A percentile compares a stretch with the other conserved stretches of the same genome.
Conservation (phyloP, 2,329 filamentous ascomycete genomes). For the Trichoderma atroviride region DNA sequence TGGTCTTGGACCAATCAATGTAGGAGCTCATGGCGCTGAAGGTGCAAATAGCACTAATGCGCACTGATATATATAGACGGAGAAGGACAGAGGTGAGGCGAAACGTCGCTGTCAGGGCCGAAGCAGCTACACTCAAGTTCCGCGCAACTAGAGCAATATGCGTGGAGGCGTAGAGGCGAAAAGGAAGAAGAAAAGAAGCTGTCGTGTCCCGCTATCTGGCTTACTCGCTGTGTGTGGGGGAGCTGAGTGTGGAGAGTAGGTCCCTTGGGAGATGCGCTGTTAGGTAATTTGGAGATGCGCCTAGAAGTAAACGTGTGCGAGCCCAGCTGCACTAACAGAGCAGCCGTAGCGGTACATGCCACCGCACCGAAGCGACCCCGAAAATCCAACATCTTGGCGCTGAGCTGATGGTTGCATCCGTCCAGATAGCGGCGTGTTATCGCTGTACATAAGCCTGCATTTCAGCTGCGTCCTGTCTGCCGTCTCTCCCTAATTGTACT, state of each 20-base stretch:
- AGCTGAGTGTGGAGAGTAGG: slow-evolving; percentile 16
- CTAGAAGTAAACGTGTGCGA: neutral
- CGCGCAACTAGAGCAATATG: neutral
- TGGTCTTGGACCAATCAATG: slow-evolving; percentile 60
- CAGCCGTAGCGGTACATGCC: neutral
- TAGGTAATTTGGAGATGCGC: neutral
- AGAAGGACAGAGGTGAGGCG: slow-evolving; percentile 16
- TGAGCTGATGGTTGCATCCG: slow-evolving; percentile 10
- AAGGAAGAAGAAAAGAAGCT: slow-evolving; percentile 1
- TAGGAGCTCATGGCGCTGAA: slow-evolving; percentile 39
- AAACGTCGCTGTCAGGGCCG: neutral
- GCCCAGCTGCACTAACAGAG: neutral
- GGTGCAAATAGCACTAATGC: neutral
- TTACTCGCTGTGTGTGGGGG: slow-evolving; percentile 17
- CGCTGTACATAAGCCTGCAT: slow-evolving; percentile 5
- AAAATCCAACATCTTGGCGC: slow-evolving; percentile 1
- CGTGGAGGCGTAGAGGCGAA: neutral
- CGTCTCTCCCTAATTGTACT: neutral
- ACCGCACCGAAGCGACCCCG: neutral
- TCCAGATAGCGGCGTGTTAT: slow-evolving; percentile 14
- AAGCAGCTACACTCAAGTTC: slow-evolving; percentile 1
- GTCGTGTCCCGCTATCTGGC: slow-evolving; percentile 14
- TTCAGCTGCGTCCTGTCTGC: slow-evolving; percentile 15
- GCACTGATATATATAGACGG: neutral
- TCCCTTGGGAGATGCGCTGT: neutral